Evolutionary conservation across 495 filamentous ascomycete genomes (phyloP).

Genomic region (Penicillium malachiteum): DNA sequence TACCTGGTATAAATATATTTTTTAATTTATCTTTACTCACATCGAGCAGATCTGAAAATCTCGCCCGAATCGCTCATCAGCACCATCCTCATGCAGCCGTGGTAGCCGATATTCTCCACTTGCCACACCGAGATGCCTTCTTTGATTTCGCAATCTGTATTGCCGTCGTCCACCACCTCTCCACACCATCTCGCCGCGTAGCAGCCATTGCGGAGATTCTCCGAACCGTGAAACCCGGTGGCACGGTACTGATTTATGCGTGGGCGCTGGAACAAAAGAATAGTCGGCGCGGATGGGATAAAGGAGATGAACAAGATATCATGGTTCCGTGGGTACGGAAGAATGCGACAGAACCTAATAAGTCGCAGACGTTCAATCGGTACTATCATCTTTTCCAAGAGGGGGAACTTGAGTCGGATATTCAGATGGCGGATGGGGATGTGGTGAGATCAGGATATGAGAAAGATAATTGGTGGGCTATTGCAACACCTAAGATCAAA

Average conservation of each 20-base stretch:
- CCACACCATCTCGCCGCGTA: slow-evolving; percentile 71
- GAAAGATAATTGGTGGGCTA: slow-evolving; percentile 97
- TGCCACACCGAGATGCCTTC: slow-evolving; percentile 62
- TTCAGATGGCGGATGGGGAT: slow-evolving; percentile 68
- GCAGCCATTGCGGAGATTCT: slow-evolving; percentile 73
- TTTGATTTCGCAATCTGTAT: slow-evolving; percentile 97
- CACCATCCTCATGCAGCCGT: slow-evolving; percentile 62
- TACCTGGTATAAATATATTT: too few species aligned
- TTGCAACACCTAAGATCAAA: slow-evolving; percentile 42
- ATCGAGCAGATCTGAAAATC: slow-evolving; percentile 59
- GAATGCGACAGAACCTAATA: slow-evolving; percentile 17
- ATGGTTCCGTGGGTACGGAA: slow-evolving; percentile 94
- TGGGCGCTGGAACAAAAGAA: slow-evolving; percentile 93
- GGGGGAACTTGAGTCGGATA: slow-evolving; percentile 83
- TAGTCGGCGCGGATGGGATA: slow-evolving; percentile 90
- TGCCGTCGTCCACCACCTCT: slow-evolving; percentile 92
- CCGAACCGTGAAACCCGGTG: slow-evolving; percentile 60
- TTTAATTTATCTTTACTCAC: slow-evolving; percentile 7
- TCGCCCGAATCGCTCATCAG: slow-evolving; percentile 68
- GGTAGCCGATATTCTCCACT: slow-evolving; percentile 69
- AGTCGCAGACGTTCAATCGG: slow-evolving; percentile 63
- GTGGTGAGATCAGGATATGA: slow-evolving; percentile 87
- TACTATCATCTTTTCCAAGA: slow-evolving; percentile 94
- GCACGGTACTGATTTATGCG: slow-evolving; percentile 81
- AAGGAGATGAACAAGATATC: slow-evolving; percentile 82